Conservation (phyloP, 148 eudicot species). For the Pouteria glomerata region DNA sequence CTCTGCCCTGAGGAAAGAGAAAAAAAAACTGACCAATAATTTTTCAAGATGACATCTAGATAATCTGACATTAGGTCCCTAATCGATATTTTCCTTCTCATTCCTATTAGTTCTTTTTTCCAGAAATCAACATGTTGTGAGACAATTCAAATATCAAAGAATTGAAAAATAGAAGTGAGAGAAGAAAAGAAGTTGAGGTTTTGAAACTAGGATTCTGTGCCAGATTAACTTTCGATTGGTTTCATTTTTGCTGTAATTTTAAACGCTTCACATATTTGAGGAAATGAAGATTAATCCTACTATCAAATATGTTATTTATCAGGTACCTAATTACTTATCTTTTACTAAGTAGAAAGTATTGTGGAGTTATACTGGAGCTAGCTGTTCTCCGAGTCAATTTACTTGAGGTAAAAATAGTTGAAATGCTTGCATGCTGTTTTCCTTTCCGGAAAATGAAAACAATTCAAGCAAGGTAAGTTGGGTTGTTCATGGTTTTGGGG, state of each 20-base stretch:
- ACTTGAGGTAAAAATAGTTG: background rate
- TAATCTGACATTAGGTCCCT: background rate
- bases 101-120: background rate
- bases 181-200: no score
- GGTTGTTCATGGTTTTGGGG: background rate
- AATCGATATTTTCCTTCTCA: background rate
- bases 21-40: no score
- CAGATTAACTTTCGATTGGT: background rate
- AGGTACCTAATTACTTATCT: constrained; percentile 23
- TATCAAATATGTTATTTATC: constrained; percentile 55
- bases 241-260: background rate
- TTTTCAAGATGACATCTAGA: background rate
- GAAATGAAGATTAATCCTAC: constrained; percentile 53
- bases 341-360: background rate
- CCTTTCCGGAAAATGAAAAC: background rate
- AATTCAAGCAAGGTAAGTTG: background rate
- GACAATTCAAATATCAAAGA: background rate
- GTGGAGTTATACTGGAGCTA: no score
- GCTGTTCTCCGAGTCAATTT: background rate
- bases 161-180: background rate
- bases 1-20: no score
- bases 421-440: background rate
- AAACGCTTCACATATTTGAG: constrained; percentile 49
- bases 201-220: background rate
- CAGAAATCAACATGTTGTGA: background rate